Conservation (phyloP, 2,329 filamentous ascomycete species). For the Penicillium verrucosum region DNA sequence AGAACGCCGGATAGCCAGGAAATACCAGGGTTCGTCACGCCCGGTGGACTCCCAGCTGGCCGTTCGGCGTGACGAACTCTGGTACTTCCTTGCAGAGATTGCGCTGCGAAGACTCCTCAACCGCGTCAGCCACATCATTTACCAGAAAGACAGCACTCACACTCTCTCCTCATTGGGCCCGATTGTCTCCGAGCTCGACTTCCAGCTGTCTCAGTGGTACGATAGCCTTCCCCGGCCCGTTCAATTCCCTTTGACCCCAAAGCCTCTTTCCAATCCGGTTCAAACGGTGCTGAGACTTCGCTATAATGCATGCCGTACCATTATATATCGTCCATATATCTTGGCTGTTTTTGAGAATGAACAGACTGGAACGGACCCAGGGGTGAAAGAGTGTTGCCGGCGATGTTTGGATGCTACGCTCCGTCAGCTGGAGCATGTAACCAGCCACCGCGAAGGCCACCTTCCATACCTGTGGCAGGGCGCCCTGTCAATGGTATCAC, state of each 20-base stretch:
- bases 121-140: slow-evolving; percentile 74
- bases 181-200: slow-evolving; percentile 75
- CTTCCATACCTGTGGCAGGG: slow-evolving; percentile 86
- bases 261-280: slow-evolving; percentile 66
- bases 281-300: slow-evolving; percentile 75
- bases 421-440: slow-evolving; percentile 74
- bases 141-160: slow-evolving; percentile 68
- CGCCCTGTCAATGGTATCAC: slow-evolving; percentile 76
- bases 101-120: slow-evolving; percentile 73
- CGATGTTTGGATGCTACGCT: slow-evolving; percentile 79
- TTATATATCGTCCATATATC: slow-evolving; percentile 82
- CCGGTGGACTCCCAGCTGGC: neutral
- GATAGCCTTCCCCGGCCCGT: slow-evolving; percentile 70
- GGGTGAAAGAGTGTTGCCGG: slow-evolving; percentile 72
- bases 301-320: slow-evolving; percentile 81
- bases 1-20: neutral
- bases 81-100: slow-evolving; percentile 84
- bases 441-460: slow-evolving; percentile 75
- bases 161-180: slow-evolving; percentile 72
- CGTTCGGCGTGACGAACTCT: slow-evolving; percentile 66
- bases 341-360: slow-evolving; percentile 76
- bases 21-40: neutral
- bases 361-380: slow-evolving; percentile 65
- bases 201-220: slow-evolving; percentile 81
- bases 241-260: slow-evolving; percentile 71